Conservation (phyloP, 495 filamentous ascomycete species). For the Cudoniella acicularis region DNA sequence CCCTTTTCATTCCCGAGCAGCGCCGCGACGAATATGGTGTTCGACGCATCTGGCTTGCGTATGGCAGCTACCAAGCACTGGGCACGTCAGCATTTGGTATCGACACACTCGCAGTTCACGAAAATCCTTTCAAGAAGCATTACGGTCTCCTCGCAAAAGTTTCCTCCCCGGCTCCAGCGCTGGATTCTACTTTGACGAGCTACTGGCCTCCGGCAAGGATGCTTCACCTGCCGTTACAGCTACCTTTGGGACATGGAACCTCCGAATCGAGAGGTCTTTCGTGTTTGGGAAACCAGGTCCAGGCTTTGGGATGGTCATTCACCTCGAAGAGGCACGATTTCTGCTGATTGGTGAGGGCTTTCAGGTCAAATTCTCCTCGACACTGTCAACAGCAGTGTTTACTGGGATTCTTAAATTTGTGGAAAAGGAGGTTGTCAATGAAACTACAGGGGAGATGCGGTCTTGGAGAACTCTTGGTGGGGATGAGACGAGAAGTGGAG, state of each 20-base stretch:
- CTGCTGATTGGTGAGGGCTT: conserved; percentile 47
- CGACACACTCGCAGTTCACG: conserved; percentile 31
- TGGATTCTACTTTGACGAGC: conserved; percentile 49
- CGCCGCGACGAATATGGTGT: conserved; percentile 44
- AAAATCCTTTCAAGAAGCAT: conserved; percentile 36
- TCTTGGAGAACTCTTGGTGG: conserved; percentile 41
- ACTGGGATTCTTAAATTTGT: conserved; percentile 41
- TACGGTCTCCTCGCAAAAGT: conserved; percentile 42
- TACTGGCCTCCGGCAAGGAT: conserved; percentile 14
- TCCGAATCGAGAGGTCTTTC: conserved; percentile 42
- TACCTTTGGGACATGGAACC: conserved; percentile 24
- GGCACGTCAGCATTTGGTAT: conserved; percentile 44
- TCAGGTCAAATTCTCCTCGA: conserved; percentile 33
- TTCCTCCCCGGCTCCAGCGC: too few relatives aligned
- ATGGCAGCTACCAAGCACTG: conserved; percentile 40
- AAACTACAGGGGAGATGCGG: conserved; percentile 31
- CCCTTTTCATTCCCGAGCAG: conserved; percentile 51
- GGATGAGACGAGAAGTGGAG: conserved; percentile 47
- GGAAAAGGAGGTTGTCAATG: conserved; percentile 38
- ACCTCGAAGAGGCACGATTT: conserved; percentile 35
- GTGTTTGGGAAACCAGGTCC: conserved; percentile 43
- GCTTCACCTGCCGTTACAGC: not conserved
- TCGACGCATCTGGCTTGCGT: conserved; percentile 40
- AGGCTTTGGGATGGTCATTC: conserved; percentile 44
- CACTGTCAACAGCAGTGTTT: conserved; percentile 30